phyloP scores from a whole-genome alignment of 306 rosid genomes.

The Morella rubra region DNA sequence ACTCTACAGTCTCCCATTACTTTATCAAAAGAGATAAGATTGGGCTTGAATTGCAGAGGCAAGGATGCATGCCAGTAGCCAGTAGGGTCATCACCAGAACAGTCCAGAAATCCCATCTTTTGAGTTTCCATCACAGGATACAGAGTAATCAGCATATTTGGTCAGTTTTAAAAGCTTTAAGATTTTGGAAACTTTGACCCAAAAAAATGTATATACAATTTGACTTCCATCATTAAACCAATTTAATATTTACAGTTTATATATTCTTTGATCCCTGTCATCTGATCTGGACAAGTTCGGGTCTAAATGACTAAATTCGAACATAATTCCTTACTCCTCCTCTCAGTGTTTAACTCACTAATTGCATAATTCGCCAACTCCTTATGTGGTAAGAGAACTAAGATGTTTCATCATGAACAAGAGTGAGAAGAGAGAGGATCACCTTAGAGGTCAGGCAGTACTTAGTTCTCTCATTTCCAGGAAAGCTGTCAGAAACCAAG shows the following conservation, averaged over 20 bases:
- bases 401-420: not conserved
- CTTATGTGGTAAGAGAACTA: not conserved
- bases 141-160: not conserved
- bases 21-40: not conserved
- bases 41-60: not conserved
- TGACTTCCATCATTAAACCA: conserved; percentile 16
- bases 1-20: not conserved
- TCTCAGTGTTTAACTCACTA: not conserved
- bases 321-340: not conserved
- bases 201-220: too few species aligned
- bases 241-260: not conserved
- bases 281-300: not conserved
- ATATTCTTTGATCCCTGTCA: not conserved
- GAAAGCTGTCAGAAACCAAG: conserved; percentile 94
- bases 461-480: conserved; percentile 96
- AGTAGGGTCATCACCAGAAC: not conserved
- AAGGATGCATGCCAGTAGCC: not conserved
- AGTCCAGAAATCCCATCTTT: not conserved
- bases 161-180: not conserved
- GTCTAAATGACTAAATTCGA: not conserved
- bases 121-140: not conserved
- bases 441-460: conserved; percentile 98
- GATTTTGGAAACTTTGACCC: not conserved
- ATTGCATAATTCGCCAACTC: not conserved
- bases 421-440: not conserved